Conservation (phyloP, 768 basidiomycete genomes). For the Mycena epipterygia region DNA sequence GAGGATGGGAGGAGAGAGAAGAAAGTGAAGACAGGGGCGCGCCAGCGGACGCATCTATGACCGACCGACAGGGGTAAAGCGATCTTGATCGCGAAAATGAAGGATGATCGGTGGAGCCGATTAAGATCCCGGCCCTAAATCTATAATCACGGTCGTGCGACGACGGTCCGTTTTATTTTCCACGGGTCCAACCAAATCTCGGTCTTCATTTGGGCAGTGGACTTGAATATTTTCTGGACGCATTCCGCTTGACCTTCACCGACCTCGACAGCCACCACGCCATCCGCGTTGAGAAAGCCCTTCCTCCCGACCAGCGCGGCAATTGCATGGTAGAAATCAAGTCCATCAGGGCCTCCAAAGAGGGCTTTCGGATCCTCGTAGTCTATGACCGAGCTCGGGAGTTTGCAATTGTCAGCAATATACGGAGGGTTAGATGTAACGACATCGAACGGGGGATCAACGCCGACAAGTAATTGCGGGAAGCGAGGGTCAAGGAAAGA, state of each 20-base stretch:
- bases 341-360: constrained; percentile 74
- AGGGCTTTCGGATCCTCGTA: constrained; percentile 90
- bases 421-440: constrained; percentile 92
- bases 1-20: not conserved
- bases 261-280: constrained; percentile 82
- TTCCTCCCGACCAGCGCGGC: constrained; percentile 66
- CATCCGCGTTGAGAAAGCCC: constrained; percentile 66
- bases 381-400: constrained; percentile 78
- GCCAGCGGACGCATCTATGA: constrained; percentile 8
- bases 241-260: constrained; percentile 78
- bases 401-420: constrained; percentile 78
- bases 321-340: constrained; percentile 82
- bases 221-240: constrained; percentile 71
- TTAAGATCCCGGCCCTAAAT: too few relatives aligned
- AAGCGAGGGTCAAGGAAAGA: constrained; percentile 65
- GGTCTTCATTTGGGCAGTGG: constrained; percentile 61
- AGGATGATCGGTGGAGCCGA: not conserved
- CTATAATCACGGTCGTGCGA: constrained; percentile 57
- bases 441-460: constrained; percentile 74
- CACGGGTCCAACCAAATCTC: constrained; percentile 88
- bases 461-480: constrained; percentile 40
- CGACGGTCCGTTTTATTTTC: constrained; percentile 79
- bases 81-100: constrained; percentile 32
- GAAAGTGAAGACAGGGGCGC: constrained; percentile 11
- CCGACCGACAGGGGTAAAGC: not conserved